Base-by-base conservation (phyloP, 2,329 filamentous ascomycete species). In the Neonectria sp. region DNA sequence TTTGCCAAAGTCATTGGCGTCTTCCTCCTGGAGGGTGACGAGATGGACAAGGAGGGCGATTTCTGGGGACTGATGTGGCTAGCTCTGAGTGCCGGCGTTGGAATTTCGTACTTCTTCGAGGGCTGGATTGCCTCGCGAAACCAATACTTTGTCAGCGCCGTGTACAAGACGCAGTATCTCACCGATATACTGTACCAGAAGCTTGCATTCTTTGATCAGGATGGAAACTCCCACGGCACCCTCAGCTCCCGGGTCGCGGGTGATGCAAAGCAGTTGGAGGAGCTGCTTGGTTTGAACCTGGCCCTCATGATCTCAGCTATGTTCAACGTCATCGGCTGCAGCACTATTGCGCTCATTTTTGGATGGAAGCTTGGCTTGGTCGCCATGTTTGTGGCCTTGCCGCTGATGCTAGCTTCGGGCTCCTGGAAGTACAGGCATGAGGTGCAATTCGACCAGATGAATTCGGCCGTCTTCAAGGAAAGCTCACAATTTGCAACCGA, bases 401-500 rank as follows among this genome's bases (percentile, higher is more conserved):
- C 81, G 0, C 60, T 80, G 3, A 77, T 82, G 63, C 52, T 82
- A 2, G 67, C 63, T 1, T 72, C 1, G 82, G 82, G 48, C 48
- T 33, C 21, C 15, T 81, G 76, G 73, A 77, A 76, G 63, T 78
- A 88, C 37, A 79, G 82, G 15, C 81, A 86, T 2, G 87, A 89
- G 71, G 75, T 85, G 12, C 82, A 88, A 56, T 89, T 91, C 43
- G 88, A 90, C 51, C 79, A 84, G 49, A 84, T 89, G 79, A 91
- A 89, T 51, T 82, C 86, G 2, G 82, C 81, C 2, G 86, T 90
- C 0, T 91, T 91, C 72, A 82, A 83, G 9, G 85, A 88, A 45
- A 91, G 88, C 69, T 89, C 89, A 0, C 85, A 90, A 65, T 91
- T 91, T 65, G 89, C 89, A 1, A 85, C 88, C 17, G 90, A 92